phyloP scores from a whole-genome alignment of 495 filamentous ascomycete species.

The Penicillium antarcticum region DNA sequence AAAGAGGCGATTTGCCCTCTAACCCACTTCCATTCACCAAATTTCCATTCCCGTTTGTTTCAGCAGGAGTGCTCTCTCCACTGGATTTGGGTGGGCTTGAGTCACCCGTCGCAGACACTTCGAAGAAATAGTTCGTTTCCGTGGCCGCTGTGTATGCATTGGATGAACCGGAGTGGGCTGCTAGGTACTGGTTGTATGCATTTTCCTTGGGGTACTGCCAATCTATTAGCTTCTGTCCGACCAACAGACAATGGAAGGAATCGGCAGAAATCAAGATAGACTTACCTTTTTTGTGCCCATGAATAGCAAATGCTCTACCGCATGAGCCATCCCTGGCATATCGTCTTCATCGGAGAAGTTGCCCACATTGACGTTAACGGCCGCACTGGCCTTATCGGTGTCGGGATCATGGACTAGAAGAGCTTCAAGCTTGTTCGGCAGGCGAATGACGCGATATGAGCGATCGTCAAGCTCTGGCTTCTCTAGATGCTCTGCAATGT shows the following conservation, averaged over 20 bases:
- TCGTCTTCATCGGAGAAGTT: slow-evolving; percentile 89
- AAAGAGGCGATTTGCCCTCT: slow-evolving; percentile 60
- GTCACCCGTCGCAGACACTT: slow-evolving; percentile 70
- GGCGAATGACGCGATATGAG: slow-evolving; percentile 78
- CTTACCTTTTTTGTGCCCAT: slow-evolving; percentile 95
- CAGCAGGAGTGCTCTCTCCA: slow-evolving; percentile 27
- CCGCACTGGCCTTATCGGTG: slow-evolving; percentile 94
- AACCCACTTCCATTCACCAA: slow-evolving; percentile 6
- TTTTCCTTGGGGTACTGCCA: slow-evolving; percentile 87
- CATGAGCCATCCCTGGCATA: slow-evolving; percentile 92
- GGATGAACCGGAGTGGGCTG: slow-evolving; percentile 81
- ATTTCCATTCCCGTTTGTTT: slow-evolving; percentile 26
- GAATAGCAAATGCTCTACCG: slow-evolving; percentile 89
- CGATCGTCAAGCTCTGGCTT: slow-evolving; percentile 86
- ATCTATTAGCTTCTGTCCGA: slow-evolving; percentile 9
- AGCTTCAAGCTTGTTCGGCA: slow-evolving; percentile 89
- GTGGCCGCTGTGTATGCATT: slow-evolving; percentile 94
- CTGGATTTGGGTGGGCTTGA: slow-evolving; percentile 42
- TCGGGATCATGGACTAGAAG: slow-evolving; percentile 92
- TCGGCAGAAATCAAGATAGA: not conserved
- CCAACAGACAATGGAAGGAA: not conserved
- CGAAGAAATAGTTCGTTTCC: slow-evolving; percentile 97
- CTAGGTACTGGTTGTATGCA: slow-evolving; percentile 90
- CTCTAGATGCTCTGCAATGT: slow-evolving; percentile 78
- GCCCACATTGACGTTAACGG: slow-evolving; percentile 92